These are phyloP conservation scores for Metschnikowia dekortorum DNA, from an alignment of 805 yeast species.

Conservation along the genomic window DNA sequence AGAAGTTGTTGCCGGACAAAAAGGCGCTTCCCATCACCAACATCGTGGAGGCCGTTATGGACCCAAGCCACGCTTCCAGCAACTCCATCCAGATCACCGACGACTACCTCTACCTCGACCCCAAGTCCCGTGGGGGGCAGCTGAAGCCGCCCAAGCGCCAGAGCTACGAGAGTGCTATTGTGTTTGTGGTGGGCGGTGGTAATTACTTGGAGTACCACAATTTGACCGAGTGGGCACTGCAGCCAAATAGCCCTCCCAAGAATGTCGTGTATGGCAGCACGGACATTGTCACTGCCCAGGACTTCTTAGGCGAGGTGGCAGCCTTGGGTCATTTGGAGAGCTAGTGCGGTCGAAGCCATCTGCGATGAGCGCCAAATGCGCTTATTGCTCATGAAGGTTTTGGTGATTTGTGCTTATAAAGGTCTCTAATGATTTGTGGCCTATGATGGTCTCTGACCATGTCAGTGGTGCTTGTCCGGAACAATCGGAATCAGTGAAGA, in stretches of 20 bases:
- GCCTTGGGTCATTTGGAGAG: slow-evolving; percentile 17
- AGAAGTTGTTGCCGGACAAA: slow-evolving; percentile 81
- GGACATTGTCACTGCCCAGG: slow-evolving; percentile 62
- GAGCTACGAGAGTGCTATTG: slow-evolving; percentile 73
- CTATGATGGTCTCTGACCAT: too few species aligned
- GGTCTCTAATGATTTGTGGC: too few species aligned
- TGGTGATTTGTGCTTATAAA: too few species aligned
- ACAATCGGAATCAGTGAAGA: too few species aligned
- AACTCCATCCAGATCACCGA: slow-evolving; percentile 73
- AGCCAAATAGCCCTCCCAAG: slow-evolving; percentile 36
- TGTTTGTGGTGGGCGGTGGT: slow-evolving; percentile 96
- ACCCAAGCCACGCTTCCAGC: slow-evolving; percentile 62
- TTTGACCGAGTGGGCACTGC: slow-evolving; percentile 78
- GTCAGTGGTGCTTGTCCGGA: too few species aligned
- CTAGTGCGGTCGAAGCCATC: background rate
- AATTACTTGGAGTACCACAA: slow-evolving; percentile 92
- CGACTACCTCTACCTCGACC: slow-evolving; percentile 87
- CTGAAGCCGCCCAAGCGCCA: slow-evolving; percentile 85
- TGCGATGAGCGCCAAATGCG: too few species aligned
- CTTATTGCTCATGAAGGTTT: too few species aligned
- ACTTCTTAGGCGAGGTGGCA: slow-evolving; percentile 64
- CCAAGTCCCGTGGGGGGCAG: slow-evolving; percentile 84
- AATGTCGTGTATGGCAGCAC: slow-evolving; percentile 85
- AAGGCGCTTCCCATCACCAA: slow-evolving; percentile 85
- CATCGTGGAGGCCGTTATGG: slow-evolving; percentile 88